A percentile compares a stretch with the other conserved stretches of the same genome.
These are phyloP conservation scores for Russula virescens DNA, from an alignment of 768 basidiomycete species.

Conservation along the genomic window DNA sequence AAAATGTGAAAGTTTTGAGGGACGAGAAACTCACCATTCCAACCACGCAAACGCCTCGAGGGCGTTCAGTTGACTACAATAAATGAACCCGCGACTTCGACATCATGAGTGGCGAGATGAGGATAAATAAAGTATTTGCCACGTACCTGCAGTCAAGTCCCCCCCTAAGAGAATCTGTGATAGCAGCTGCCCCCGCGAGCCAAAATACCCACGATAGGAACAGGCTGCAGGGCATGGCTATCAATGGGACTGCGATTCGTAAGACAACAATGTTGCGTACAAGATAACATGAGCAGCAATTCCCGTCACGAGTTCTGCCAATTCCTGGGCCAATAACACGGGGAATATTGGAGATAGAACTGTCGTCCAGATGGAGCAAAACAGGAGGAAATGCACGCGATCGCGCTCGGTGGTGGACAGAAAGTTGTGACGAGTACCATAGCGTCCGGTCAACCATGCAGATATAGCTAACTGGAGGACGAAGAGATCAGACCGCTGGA, in stretches of 20 bases:
- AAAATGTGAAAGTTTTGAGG: background rate
- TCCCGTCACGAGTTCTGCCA: background rate
- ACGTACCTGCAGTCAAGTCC: constrained; percentile 21
- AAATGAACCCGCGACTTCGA: constrained; percentile 10
- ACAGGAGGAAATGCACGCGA: constrained; percentile 32
- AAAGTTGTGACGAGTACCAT: constrained; percentile 51
- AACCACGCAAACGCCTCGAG: constrained; percentile 26
- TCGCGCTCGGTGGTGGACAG: constrained; percentile 45
- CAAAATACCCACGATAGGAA: constrained; percentile 25
- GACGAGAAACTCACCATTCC: constrained; percentile 18
- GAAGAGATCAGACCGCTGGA: background rate
- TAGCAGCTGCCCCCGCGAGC: constrained; percentile 25
- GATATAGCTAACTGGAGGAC: constrained; percentile 54
- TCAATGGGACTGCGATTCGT: background rate
- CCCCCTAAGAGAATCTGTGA: constrained; percentile 12
- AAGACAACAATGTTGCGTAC: constrained; percentile 1
- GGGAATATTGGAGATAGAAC: constrained; percentile 21
- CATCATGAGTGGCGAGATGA: background rate
- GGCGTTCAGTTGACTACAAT: constrained; percentile 21
- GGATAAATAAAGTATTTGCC: background rate
- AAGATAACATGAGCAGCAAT: constrained; percentile 21
- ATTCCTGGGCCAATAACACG: background rate
- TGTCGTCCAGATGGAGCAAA: constrained; percentile 25
- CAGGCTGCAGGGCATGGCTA: constrained; percentile 4
- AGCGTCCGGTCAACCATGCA: constrained; percentile 63